Evolutionary conservation across 164 flowering plant species (phyloP).

Genomic region (Taxillus chinensis): DNA sequence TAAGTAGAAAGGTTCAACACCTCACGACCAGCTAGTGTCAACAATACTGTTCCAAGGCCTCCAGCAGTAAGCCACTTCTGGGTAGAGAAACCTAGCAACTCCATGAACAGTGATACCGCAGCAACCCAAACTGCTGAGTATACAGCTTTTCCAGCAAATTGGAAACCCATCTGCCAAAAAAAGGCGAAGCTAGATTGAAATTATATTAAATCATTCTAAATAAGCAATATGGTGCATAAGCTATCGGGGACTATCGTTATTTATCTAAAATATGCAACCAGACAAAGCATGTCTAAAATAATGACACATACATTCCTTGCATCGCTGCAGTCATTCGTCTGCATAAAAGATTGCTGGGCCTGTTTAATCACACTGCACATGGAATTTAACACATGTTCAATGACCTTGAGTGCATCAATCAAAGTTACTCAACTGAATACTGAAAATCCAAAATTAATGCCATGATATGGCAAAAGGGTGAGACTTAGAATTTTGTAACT

Average conservation of each 20-base stretch:
- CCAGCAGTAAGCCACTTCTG: slow-evolving; percentile 99
- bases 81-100: slow-evolving; percentile 92
- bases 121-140: slow-evolving; percentile 93
- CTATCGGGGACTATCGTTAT: too few species aligned
- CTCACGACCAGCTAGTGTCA: slow-evolving; percentile 99
- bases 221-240: not conserved
- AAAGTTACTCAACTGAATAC: not conserved
- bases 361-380: slow-evolving; percentile 75
- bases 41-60: slow-evolving; percentile 93
- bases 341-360: slow-evolving; percentile 55
- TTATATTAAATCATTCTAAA: too few species aligned
- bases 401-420: not conserved
- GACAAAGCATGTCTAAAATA: not conserved
- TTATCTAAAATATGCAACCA: not conserved
- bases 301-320: slow-evolving; percentile 61
- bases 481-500: not conserved
- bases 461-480: not conserved
- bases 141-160: slow-evolving; percentile 83
- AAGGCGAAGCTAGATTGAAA: slow-evolving; percentile 3
- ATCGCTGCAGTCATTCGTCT: slow-evolving; percentile 46
- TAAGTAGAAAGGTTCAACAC: slow-evolving; percentile 18
- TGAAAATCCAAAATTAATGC: not conserved
- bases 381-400: slow-evolving; percentile 7
- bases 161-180: slow-evolving; percentile 78
- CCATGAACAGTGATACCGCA: slow-evolving; percentile 91